Base-by-base conservation (phyloP, 768 basidiomycete species). In the Solioccasus polychromus region DNA sequence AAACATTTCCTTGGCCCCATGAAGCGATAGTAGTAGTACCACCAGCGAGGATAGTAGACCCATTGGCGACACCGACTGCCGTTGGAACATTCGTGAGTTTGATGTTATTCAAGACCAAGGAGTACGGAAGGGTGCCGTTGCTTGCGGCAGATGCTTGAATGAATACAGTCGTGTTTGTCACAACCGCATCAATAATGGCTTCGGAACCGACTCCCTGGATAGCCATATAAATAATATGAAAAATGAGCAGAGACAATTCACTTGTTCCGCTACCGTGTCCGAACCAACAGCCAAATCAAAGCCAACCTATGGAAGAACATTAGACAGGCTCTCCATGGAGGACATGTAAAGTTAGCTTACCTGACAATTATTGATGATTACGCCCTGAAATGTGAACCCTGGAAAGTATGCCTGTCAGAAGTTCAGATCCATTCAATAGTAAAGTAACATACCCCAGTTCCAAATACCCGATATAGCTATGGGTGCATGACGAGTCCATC, bases 1-100 rank as follows among this genome's bases (percentile, higher is more conserved):
- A 90, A 12, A 82, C 68, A 53, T 89, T 78, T 30, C 88, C 88
- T 62, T 90, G 86, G 4, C 68, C 85, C 88, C 88, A 90, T 4
- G 80, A 78, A 0, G 63, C 53, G 30, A 69, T 69, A 14, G 53
- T 61, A 17, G 42, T 61, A 3, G 64, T 66, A 15, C 68, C 71
- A 8, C 72, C 71, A 0, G 53, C 41, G 10, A 77, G 61, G 8
- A 74, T 51, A 2, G 59, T 64, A 8, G 32, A 51, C 7, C 71
- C 70, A 25, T 53, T 48, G 6, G 50, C 67, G 10, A 40, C 24
- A 9, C 61, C 67, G 14, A 77, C 63, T 9, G 68, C 63, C 5
- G 44, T 61, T 4, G 61, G 50, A 30, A 73, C 71, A 36, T 68
- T 63, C 5, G 23, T 56, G 28, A 73, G 47, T 28, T 51, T 20